phyloP scores from a whole-genome alignment of 2,329 filamentous ascomycete species.

The Drechslerella dactyloides region DNA sequence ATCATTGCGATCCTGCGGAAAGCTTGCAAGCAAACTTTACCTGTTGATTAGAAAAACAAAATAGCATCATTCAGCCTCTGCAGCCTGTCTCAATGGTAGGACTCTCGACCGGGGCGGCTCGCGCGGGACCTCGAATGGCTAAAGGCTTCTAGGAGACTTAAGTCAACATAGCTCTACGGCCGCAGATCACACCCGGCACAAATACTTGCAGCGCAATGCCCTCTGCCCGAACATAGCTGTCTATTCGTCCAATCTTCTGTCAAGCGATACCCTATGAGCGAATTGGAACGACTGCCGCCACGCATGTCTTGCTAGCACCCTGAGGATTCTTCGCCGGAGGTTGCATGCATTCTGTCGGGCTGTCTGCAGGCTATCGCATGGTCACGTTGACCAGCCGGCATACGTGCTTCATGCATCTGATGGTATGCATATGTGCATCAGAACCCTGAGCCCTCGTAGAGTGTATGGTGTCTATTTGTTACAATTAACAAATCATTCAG shows the following conservation, averaged over 20 bases:
- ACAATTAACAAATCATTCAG: background rate
- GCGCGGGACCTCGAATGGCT: constrained; percentile 3
- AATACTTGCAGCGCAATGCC: background rate
- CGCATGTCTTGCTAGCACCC: background rate
- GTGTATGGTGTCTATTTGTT: background rate
- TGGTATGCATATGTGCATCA: constrained; percentile 1
- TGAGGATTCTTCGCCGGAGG: background rate
- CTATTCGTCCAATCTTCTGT: constrained; percentile 1
- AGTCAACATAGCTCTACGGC: background rate
- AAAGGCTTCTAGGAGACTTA: background rate
- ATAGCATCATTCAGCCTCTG: background rate
- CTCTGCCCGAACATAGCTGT: background rate
- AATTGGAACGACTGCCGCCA: constrained; percentile 5
- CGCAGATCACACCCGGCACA: background rate
- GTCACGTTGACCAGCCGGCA: constrained; percentile 7
- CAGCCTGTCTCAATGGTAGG: background rate
- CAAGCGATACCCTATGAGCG: background rate
- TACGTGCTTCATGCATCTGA: constrained; percentile 5
- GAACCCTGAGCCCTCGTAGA: background rate
- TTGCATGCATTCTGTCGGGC: constrained; percentile 6
- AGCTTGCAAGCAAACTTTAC: background rate
- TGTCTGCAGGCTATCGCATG: background rate
- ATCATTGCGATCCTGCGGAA: background rate
- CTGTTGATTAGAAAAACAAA: background rate
- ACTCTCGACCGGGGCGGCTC: constrained; percentile 1